Evolutionary conservation across 495 filamentous ascomycete genomes (phyloP), one percentile per base, ranked within the genome.

Genomic region (Xylaria curta): DNA sequence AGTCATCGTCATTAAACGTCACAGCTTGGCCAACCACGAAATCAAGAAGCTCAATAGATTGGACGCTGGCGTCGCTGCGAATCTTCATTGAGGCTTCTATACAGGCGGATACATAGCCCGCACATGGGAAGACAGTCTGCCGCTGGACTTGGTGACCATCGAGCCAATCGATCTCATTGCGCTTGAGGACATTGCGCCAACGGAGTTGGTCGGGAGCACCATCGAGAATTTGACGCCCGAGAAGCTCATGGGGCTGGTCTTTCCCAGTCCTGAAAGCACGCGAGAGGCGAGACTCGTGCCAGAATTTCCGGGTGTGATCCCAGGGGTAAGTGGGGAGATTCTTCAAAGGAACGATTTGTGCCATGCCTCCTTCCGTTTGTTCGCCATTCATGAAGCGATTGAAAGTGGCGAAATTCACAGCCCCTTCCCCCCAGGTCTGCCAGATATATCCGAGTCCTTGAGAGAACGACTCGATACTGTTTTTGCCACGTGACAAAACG

Each of bases 71-170:
- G 4, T 49, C 19, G 7, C 5, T 17, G n/a, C 47, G n/a, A 0
- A 51, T 51, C n/a, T 10, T 51, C 47, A 51, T 24, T 3, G 47
- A 24, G 4, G 83, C 83, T 68, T 92, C 89, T 0, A 87, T 40
- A 0, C 83, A 84, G 38, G 83, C 81, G 3, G 78, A 76, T 1
- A 86, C 65, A 69, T 87, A 90, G 0, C 81, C 86, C 0, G 88
- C 82, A 10, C 80, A 88, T 3, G 90, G 89, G 54, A 89, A 88
- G 0, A 92, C 78, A 2, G 70, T 68, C 59, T 82, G 79, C 19
- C 76, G 53, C 24, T 84, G 77, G 2, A 84, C 9, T 7, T 66
- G 66, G 72, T 89, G 87, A 38, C 82, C 82, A 0, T 64, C 13
- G 0, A 89, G 51, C 86, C 86, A 90, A 0, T 80, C 78, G 0